Conservation (phyloP, 2,329 filamentous ascomycete species). For the Xylaria polymorpha region DNA sequence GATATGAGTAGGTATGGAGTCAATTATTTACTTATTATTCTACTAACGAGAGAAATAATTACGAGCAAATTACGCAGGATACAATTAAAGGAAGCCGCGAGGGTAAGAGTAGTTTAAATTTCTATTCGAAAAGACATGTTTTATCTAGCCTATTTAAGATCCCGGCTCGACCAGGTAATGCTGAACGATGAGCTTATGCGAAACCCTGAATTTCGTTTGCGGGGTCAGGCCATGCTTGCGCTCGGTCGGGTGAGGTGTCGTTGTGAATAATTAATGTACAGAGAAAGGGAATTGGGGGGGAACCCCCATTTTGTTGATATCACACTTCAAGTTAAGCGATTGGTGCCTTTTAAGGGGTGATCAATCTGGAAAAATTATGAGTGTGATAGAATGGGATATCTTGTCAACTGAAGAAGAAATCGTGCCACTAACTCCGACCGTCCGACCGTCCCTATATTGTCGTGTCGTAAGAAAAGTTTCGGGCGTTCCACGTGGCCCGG, state of each 20-base stretch:
- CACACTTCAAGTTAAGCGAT: background rate
- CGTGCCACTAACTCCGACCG: conserved; percentile 6
- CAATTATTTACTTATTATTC: background rate
- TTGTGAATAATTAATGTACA: background rate
- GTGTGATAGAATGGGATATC: background rate
- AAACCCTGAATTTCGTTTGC: background rate
- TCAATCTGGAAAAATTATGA: background rate
- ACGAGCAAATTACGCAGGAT: background rate
- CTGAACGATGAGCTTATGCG: background rate
- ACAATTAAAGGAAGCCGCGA: background rate
- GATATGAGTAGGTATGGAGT: too few relatives aligned
- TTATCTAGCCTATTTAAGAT: conserved; percentile 16
- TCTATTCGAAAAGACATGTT: conserved; percentile 10
- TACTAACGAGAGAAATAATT: background rate
- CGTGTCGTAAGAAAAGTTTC: background rate
- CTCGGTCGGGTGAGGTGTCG: background rate
- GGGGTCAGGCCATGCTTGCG: background rate
- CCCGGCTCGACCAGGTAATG: background rate
- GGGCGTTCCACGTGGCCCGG: background rate
- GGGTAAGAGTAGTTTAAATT: conserved; percentile 2
- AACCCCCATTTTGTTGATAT: background rate
- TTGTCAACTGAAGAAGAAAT: conserved; percentile 5
- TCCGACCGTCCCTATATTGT: conserved; percentile 1
- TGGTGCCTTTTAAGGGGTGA: background rate
- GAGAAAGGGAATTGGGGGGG: background rate